A percentile compares a stretch with the other conserved stretches of the same genome.
Conservation (phyloP, 257 asterid genomes). For the Plantago major region DNA sequence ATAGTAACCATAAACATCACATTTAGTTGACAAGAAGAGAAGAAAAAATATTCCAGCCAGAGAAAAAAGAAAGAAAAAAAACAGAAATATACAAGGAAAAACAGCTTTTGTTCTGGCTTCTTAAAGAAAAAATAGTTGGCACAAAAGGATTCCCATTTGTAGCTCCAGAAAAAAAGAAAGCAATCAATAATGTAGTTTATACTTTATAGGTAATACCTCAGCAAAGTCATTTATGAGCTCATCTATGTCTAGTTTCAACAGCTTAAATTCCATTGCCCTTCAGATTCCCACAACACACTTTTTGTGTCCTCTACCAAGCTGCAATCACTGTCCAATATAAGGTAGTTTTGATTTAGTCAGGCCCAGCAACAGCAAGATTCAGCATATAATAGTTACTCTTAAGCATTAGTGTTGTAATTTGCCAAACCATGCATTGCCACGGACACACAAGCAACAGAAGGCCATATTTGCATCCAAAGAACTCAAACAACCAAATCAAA, state of each 20-base stretch:
- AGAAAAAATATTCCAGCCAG: neutral
- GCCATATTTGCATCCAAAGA: too few species aligned
- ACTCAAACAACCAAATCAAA: too few species aligned
- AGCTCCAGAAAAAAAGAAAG: neutral
- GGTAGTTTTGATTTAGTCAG: neutral
- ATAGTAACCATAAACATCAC: constrained; percentile 3
- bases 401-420: too few species aligned
- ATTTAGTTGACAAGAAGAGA: neutral
- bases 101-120: too few species aligned
- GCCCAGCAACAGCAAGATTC: neutral
- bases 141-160: too few species aligned
- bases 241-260: constrained; percentile 77
- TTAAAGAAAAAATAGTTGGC: too few species aligned
- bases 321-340: constrained; percentile 14
- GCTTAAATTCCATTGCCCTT: constrained; percentile 61
- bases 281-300: constrained; percentile 2
- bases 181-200: neutral
- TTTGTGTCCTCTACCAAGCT: constrained; percentile 15
- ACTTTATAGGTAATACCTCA: constrained; percentile 34
- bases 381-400: neutral
- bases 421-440: too few species aligned
- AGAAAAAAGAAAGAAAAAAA: neutral
- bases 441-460: too few species aligned
- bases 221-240: constrained; percentile 67
- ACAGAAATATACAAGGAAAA: neutral